Evolutionary conservation across 2,329 filamentous ascomycete species (phyloP), one percentile per base, ranked within the genome.

Genomic region (Talaromyces pinophilus): DNA sequence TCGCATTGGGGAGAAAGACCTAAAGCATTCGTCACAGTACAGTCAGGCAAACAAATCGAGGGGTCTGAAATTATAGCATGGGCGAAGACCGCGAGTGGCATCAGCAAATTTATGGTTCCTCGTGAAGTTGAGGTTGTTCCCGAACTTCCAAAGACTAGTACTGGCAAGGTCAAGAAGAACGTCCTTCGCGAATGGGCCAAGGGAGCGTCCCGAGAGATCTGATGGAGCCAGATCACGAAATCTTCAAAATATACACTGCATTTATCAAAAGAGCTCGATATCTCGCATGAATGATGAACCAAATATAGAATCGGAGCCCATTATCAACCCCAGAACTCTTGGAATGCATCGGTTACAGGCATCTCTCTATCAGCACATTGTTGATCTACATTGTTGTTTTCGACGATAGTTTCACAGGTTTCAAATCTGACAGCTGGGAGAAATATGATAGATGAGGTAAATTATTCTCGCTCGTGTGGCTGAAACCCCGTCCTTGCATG

Each of bases 151-250:
- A 99, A 99, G 86, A 99, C 95, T 33, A 95, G 91, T 78, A 99
- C 95, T 0, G 95, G 95, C 2, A 99, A 99, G 85, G 85, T 98
- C 67, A 90, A 92, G 85, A 99, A 99, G 87, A 98, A 97, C 73
- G 87, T 96, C 6, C 79, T 99, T 64, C 83, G 95, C 67, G 90
- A 92, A 71, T 97, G 93, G 94, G 91, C 91, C 2, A 92, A 87
- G 75, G 85, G 85, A 48, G 78, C 75, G 15, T 76, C 79, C 67
- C 71, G 72, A 63, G 75, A 63, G 67, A 35, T 40, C 2, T 65
- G 28, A 59, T 40, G 11, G 19, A 17, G 17, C 22, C 46, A 28
- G 22, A 52, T 28, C 48, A 30, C 13, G 25, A 44, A 55, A 3
- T 35, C n/a, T 7, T 17, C 28, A 17, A 6, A 52, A 30, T 52